Evolutionary conservation across 139 green algal species (phyloP).

Genomic region (Spirogloea muscicola): DNA sequence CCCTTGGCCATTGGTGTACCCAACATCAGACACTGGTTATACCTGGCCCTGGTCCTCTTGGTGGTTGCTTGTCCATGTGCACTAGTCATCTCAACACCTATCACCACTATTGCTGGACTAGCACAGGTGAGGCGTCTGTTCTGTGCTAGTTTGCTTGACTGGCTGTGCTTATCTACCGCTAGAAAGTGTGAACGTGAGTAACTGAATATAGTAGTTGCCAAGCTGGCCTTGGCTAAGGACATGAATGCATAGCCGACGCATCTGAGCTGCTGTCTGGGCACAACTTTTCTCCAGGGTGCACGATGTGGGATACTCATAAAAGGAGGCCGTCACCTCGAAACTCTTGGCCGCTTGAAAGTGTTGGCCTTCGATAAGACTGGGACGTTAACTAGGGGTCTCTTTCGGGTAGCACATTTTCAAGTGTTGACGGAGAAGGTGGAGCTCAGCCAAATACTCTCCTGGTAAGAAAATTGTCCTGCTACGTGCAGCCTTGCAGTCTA

Average conservation of each 20-base stretch:
- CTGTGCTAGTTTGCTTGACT: too few species aligned
- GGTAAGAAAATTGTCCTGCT: slow-evolving; percentile 3
- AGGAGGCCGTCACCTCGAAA: slow-evolving; percentile 67
- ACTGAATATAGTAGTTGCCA: too few species aligned
- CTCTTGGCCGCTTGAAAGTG: slow-evolving; percentile 52
- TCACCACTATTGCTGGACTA: slow-evolving; percentile 60
- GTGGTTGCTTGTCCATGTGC: slow-evolving; percentile 80
- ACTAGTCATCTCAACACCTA: slow-evolving; percentile 77
- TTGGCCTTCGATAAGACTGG: slow-evolving; percentile 78
- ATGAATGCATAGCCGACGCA: too few species aligned
- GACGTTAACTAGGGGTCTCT: slow-evolving; percentile 70
- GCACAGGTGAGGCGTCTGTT: too few species aligned
- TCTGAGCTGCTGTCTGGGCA: too few species aligned
- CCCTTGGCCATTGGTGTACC: slow-evolving; percentile 33
- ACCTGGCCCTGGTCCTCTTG: slow-evolving; percentile 70
- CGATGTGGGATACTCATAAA: slow-evolving; percentile 72
- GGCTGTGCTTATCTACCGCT: too few species aligned
- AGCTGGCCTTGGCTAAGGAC: too few species aligned
- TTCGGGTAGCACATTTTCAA: slow-evolving; percentile 42
- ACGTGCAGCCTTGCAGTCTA: not conserved
- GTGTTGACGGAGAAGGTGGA: not conserved
- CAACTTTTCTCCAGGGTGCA: too few species aligned
- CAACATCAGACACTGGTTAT: slow-evolving; percentile 54
- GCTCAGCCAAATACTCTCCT: slow-evolving; percentile 2
- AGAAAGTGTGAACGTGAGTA: too few species aligned